These are phyloP conservation scores for Teunomyces stri DNA, from an alignment of 805 yeast genomes.

Conservation along the genomic window DNA sequence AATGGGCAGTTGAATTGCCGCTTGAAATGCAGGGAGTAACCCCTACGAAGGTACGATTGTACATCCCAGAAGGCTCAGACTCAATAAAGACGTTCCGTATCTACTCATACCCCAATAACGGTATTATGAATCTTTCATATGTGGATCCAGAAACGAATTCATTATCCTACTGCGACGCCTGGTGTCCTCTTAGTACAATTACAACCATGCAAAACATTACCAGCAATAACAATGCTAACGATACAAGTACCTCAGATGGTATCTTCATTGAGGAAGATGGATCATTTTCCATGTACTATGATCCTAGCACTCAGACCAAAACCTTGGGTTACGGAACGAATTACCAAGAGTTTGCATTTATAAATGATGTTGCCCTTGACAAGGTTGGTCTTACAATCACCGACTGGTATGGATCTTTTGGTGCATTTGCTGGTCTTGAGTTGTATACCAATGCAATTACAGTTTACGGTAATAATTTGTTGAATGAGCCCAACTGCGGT, in stretches of 20 bases:
- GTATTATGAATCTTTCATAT: slow-evolving; percentile 90
- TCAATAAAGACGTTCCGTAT: slow-evolving; percentile 68
- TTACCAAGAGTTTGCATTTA: slow-evolving; percentile 84
- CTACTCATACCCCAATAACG: slow-evolving; percentile 71
- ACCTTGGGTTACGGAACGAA: slow-evolving; percentile 42
- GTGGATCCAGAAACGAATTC: slow-evolving; percentile 67
- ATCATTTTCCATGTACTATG: slow-evolving; percentile 33
- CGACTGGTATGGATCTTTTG: slow-evolving; percentile 66
- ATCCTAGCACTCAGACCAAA: slow-evolving; percentile 30
- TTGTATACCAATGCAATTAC: slow-evolving; percentile 58
- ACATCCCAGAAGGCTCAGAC: slow-evolving; percentile 51
- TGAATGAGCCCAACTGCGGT: slow-evolving; percentile 67
- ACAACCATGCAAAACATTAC: slow-evolving; percentile 31
- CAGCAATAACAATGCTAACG: slow-evolving; percentile 20
- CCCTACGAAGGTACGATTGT: slow-evolving; percentile 74
- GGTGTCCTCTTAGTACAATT: slow-evolving; percentile 68
- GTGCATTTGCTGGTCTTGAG: slow-evolving; percentile 71
- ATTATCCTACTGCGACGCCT: slow-evolving; percentile 74
- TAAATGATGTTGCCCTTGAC: slow-evolving; percentile 59
- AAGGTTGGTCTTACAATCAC: slow-evolving; percentile 62
- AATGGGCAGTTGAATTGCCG: slow-evolving; percentile 64
- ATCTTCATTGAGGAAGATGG: slow-evolving; percentile 35
- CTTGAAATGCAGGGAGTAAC: slow-evolving; percentile 43
- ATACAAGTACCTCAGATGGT: slow-evolving; percentile 15
- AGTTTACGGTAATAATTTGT: slow-evolving; percentile 71